These are phyloP conservation scores for Rhodotorula diobovata DNA, from an alignment of 768 basidiomycete genomes.

Conservation along the genomic window DNA sequence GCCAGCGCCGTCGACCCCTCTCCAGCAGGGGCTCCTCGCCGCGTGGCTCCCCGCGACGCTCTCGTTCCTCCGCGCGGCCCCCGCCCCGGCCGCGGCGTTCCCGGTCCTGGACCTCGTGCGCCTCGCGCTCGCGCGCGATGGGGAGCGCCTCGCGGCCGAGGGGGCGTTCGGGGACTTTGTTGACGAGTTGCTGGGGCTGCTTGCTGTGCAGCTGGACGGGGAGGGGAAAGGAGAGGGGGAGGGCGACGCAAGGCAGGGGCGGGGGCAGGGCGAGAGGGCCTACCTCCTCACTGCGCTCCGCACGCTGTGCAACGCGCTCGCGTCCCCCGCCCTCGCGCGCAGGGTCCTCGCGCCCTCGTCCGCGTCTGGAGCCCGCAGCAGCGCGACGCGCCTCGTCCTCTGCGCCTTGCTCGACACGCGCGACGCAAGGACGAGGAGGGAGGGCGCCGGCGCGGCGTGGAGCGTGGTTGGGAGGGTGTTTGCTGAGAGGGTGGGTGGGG, in stretches of 20 bases:
- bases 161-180: constrained; percentile 1
- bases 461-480: constrained; percentile 25
- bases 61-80: background rate
- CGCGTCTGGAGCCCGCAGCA: too few relatives aligned
- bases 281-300: constrained; percentile 47
- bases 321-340: constrained; percentile 40
- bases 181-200: background rate
- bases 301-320: constrained; percentile 46
- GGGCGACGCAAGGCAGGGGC: background rate
- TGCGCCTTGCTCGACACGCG: constrained; percentile 22
- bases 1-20: background rate
- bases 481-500: background rate
- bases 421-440: constrained; percentile 16
- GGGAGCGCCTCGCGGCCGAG: constrained; percentile 1
- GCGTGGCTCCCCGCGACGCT: constrained; percentile 46
- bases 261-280: constrained; percentile 27
- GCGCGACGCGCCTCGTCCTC: constrained; percentile 17
- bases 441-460: constrained; percentile 31
- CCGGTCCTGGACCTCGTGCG: constrained; percentile 80
- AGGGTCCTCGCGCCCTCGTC: constrained; percentile 28
- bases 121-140: constrained; percentile 60
- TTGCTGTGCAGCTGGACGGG: constrained; percentile 11
- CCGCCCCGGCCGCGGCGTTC: constrained; percentile 52
- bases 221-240: background rate
- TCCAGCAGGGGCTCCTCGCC: constrained; percentile 12